Percentiles rank a stretch among this genome's conserved stretches.
Evolutionary conservation across 2,329 filamentous ascomycete genomes (phyloP).

Genomic region (Aspergillus novofumigatus): DNA sequence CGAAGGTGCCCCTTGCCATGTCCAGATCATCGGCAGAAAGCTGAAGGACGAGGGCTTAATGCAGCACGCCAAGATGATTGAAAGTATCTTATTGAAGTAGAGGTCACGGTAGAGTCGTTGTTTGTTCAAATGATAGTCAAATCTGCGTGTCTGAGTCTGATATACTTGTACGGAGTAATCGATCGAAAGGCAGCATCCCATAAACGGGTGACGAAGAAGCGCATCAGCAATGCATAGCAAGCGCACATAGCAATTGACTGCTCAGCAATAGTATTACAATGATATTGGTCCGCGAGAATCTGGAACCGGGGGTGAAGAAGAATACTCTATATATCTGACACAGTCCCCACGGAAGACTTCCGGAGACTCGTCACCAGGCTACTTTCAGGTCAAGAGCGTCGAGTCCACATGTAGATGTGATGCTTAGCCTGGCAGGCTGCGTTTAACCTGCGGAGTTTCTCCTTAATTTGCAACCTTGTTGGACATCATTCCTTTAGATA

Average conservation of each 20-base stretch:
- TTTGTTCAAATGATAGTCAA: too few species aligned
- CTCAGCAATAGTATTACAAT: neutral
- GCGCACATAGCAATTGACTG: neutral
- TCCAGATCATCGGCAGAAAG: constrained; percentile 21
- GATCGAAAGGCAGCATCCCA: neutral
- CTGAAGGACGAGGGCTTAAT: constrained; percentile 19
- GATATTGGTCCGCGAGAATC: neutral
- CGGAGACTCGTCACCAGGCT: neutral
- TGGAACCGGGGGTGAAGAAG: neutral
- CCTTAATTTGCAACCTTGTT: neutral
- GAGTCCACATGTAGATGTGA: neutral
- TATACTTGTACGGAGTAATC: neutral
- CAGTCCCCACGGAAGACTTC: neutral
- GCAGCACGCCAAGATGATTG: constrained; percentile 15
- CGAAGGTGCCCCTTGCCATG: constrained; percentile 20
- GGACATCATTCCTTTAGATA: neutral
- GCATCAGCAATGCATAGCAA: neutral
- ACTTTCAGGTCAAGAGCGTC: too few species aligned
- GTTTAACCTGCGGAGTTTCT: neutral
- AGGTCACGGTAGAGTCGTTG: neutral
- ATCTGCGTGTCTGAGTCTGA: too few species aligned
- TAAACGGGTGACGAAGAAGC: neutral
- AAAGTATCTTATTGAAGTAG: constrained; percentile 6
- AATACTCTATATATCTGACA: neutral
- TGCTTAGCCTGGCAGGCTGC: neutral